Base-by-base conservation (phyloP, 2,329 filamentous ascomycete species). In the Aspergillus pseudotamarii region DNA sequence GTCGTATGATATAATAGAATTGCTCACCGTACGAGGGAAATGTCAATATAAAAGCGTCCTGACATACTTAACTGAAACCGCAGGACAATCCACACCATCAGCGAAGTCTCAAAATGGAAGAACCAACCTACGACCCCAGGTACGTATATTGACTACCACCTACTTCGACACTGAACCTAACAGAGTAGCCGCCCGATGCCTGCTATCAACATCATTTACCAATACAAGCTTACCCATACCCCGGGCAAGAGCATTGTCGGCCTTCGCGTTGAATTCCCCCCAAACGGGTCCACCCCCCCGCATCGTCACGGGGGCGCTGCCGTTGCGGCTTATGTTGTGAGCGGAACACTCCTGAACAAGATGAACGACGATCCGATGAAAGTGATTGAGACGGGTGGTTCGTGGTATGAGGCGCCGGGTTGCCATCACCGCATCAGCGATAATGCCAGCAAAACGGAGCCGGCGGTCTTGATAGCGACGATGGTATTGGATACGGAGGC, bases 381-480 rank as follows among this genome's bases (percentile, higher is more conserved):
- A 46, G 67, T 79, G 1, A 76, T 80, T 54, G 28, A 69, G 1
- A 63, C 72, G 0, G 81, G 81, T 0, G 78, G 80, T 12, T 78
- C 70, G 11, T 84, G 80, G 68, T 76, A 75, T 23, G 82, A 85
- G 68, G 72, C 76, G 2, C 82, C 82, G 0, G 80, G 81, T 0
- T 85, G 83, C n/a, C 80, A 83, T 51, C 82, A 85, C 59, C 78
- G 76, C 6, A 78, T 83, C 11, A 80, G 79, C 23, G 77, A 81
- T n/a, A 84, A 84, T 65, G 73, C 72, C 1, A 82, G 81, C 60
- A 64, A 71, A 3, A 80, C 73, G 0, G 76, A 82, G 60, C 66
- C 73, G 0, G 74, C 77, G 1, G 74, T 67, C 32, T 65, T 81
- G 32, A 63, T 82, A 4, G 82, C 76, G 1, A 77, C 72, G 1